phyloP scores from a whole-genome alignment of 352 stramenopile species.

The Phytophthora crassamura region DNA sequence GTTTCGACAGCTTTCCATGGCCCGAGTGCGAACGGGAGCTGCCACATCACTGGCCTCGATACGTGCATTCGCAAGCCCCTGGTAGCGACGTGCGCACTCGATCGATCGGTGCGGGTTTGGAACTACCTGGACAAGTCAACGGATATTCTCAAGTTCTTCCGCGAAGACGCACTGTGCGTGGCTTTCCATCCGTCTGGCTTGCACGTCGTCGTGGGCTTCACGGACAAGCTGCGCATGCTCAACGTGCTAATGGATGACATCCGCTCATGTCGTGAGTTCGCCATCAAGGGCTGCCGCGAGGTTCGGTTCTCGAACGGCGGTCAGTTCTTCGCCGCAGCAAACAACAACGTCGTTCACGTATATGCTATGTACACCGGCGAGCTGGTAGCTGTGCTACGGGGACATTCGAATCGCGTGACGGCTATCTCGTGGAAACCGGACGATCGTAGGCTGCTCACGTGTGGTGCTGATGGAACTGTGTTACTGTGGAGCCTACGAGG shows the following conservation, averaged over 20 bases:
- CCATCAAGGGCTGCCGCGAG: slow-evolving; percentile 93
- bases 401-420: slow-evolving; percentile 87
- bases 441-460: slow-evolving; percentile 79
- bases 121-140: slow-evolving; percentile 94
- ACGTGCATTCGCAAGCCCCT: slow-evolving; percentile 93
- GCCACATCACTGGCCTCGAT: slow-evolving; percentile 93
- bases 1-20: slow-evolving; percentile 90
- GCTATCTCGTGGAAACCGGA: slow-evolving; percentile 82
- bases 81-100: slow-evolving; percentile 89
- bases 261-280: slow-evolving; percentile 89
- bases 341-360: slow-evolving; percentile 90
- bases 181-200: slow-evolving; percentile 93
- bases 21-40: slow-evolving; percentile 59
- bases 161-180: slow-evolving; percentile 89
- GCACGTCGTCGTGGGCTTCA: slow-evolving; percentile 91
- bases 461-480: slow-evolving; percentile 78
- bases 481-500: slow-evolving; percentile 80
- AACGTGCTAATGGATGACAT: slow-evolving; percentile 97
- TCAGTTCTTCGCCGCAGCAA: slow-evolving; percentile 90
- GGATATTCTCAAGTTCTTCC: slow-evolving; percentile 93
- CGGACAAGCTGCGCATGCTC: slow-evolving; percentile 94
- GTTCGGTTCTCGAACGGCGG: slow-evolving; percentile 92
- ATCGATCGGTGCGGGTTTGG: slow-evolving; percentile 93
- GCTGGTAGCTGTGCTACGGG: slow-evolving; percentile 69
- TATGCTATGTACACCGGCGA: slow-evolving; percentile 86